Conservation (phyloP, 352 stramenopile species). For the Globisporangium spinosum region DNA sequence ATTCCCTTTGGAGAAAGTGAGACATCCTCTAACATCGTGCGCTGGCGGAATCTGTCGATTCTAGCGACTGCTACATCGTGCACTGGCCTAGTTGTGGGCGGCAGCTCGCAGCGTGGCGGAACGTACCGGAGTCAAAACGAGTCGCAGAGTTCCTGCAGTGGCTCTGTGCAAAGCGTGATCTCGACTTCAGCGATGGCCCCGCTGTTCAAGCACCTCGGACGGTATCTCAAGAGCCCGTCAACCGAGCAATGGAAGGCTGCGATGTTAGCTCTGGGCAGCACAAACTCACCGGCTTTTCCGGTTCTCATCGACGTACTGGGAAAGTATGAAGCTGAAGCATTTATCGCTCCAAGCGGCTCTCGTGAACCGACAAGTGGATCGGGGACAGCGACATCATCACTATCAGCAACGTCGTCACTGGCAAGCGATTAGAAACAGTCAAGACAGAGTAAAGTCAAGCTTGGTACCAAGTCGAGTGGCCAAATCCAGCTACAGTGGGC, state of each 20-base stretch:
- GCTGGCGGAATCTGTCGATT: slow-evolving; percentile 67
- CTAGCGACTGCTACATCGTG: slow-evolving; percentile 49
- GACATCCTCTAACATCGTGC: slow-evolving; percentile 28
- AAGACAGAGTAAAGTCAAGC: slow-evolving; percentile 15
- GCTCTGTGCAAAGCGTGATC: slow-evolving; percentile 36
- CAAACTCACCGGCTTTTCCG: slow-evolving; percentile 26
- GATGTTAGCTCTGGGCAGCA: slow-evolving; percentile 50
- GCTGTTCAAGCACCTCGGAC: slow-evolving; percentile 46
- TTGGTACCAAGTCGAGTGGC: slow-evolving; percentile 5
- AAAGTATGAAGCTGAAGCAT: slow-evolving; percentile 55
- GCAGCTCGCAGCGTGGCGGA: background rate
- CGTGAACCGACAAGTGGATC: background rate
- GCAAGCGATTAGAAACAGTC: slow-evolving; percentile 15
- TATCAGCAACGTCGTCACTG: background rate
- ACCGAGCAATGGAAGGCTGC: slow-evolving; percentile 50
- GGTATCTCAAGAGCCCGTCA: slow-evolving; percentile 57
- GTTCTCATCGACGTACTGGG: slow-evolving; percentile 49
- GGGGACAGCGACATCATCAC: slow-evolving; percentile 2
- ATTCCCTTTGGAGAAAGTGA: slow-evolving; percentile 12
- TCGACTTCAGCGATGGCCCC: slow-evolving; percentile 33
- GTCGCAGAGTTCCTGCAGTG: background rate
- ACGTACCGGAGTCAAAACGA: background rate
- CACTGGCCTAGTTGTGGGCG: slow-evolving; percentile 28
- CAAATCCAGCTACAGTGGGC: slow-evolving; percentile 53
- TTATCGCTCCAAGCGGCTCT: too few relatives aligned